phyloP scores from a whole-genome alignment of 352 stramenopile genomes.

The Phytophthora sojae region DNA sequence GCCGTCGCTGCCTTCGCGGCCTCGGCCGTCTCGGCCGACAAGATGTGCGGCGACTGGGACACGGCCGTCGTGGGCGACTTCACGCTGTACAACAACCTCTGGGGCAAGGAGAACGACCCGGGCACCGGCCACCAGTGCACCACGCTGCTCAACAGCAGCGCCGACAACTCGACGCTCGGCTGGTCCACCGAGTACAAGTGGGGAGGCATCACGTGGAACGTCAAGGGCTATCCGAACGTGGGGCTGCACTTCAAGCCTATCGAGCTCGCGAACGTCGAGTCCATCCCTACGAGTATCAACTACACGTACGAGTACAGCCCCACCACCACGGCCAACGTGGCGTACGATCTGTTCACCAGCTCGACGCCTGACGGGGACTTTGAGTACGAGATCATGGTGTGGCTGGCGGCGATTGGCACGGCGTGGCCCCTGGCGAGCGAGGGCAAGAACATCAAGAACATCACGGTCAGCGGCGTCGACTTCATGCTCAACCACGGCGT shows the following conservation, averaged over 20 bases:
- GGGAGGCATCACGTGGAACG: conserved; percentile 29
- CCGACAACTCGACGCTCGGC: conserved; percentile 21
- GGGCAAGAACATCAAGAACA: conserved; percentile 37
- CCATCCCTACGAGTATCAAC: conserved; percentile 43
- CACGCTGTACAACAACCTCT: conserved; percentile 53
- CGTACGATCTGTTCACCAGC: conserved; percentile 52
- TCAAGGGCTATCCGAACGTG: conserved; percentile 41
- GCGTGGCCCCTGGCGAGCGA: conserved; percentile 42
- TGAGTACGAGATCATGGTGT: conserved; percentile 52
- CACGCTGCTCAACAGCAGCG: conserved; percentile 17
- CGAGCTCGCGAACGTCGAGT: conserved; percentile 38
- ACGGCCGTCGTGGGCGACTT: conserved; percentile 36
- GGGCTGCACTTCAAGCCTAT: conserved; percentile 33
- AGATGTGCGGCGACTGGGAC: conserved; percentile 47
- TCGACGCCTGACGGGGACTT: conserved; percentile 33
- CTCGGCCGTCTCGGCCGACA: conserved; percentile 18
- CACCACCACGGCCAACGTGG: conserved; percentile 26
- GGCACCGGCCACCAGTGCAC: conserved; percentile 36
- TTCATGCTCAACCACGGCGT: conserved; percentile 49
- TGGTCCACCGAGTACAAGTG: conserved; percentile 35
- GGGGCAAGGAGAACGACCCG: conserved; percentile 35
- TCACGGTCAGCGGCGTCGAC: conserved; percentile 29
- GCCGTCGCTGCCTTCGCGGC: conserved; percentile 10
- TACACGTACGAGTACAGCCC: conserved; percentile 44
- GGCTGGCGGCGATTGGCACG: conserved; percentile 42